These are phyloP conservation scores for Chamaenerion angustifolium DNA, from an alignment of 345 rosid genomes.

Conservation along the genomic window DNA sequence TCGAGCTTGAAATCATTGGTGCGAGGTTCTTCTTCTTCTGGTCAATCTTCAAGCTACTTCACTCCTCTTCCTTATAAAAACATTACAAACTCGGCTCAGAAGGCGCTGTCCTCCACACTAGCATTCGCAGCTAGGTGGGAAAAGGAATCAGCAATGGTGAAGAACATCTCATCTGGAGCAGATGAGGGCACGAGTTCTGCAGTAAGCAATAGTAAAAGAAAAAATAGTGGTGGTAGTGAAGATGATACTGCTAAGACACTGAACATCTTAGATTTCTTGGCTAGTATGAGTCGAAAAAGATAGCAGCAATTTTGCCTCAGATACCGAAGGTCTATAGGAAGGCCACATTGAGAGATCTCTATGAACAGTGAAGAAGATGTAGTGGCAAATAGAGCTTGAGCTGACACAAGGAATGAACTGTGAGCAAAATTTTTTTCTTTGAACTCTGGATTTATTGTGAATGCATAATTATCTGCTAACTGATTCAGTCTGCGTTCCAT, in stretches of 20 bases:
- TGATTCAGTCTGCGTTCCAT: too few relatives aligned
- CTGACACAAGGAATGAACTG: too few relatives aligned
- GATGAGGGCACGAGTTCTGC: conserved; percentile 7
- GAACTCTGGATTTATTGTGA: too few relatives aligned
- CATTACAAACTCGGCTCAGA: conserved; percentile 21
- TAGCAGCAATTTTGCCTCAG: conserved; percentile 5
- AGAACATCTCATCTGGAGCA: conserved; percentile 11
- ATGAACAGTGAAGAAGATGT: not conserved
- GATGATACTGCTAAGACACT: conserved; percentile 24
- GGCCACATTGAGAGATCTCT: not conserved
- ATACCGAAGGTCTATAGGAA: not conserved
- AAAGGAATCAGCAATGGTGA: conserved; percentile 26
- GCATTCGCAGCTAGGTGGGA: conserved; percentile 52
- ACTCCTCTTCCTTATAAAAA: too few relatives aligned
- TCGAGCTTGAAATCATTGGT: conserved; percentile 5
- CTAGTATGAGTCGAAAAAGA: conserved; percentile 21
- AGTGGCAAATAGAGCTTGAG: too few relatives aligned
- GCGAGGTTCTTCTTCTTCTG: too few relatives aligned
- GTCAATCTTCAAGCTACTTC: too few relatives aligned
- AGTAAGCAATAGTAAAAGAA: conserved; percentile 8
- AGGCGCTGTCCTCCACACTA: conserved; percentile 39
- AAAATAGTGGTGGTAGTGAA: conserved; percentile 12
- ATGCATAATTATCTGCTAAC: too few relatives aligned
- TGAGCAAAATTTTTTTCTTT: too few relatives aligned
- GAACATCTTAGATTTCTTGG: conserved; percentile 45